Evolutionary conservation across 2,329 filamentous ascomycete genomes (phyloP).

Genomic region (Blastomyces parvus): DNA sequence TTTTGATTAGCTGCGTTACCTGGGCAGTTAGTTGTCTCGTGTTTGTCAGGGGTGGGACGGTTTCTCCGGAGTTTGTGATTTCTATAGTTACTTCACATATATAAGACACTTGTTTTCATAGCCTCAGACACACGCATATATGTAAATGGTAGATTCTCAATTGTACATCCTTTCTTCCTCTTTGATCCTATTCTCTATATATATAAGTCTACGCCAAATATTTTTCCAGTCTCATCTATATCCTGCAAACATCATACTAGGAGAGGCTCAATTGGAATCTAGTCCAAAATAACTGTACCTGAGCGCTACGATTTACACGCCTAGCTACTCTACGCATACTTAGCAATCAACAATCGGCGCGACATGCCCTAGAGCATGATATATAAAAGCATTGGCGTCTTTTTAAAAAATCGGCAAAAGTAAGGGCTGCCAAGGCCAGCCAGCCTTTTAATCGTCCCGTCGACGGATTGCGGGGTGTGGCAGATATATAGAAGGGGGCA

Average conservation of each 20-base stretch:
- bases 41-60: neutral
- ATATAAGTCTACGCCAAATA: neutral
- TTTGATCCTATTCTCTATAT: too few species aligned
- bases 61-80: neutral
- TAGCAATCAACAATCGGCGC: neutral
- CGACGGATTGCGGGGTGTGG: neutral
- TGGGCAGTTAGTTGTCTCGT: neutral
- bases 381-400: neutral
- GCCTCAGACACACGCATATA: neutral
- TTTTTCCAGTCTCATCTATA: neutral
- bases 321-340: neutral
- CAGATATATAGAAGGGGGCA: neutral
- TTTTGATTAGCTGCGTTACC: neutral
- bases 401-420: neutral
- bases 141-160: neutral
- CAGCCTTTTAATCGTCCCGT: neutral
- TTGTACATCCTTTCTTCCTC: too few species aligned
- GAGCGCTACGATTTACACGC: neutral
- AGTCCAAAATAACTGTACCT: too few species aligned
- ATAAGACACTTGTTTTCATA: neutral
- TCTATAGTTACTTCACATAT: neutral
- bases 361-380: neutral
- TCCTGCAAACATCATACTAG: neutral
- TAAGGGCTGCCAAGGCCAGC: neutral
- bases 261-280: too few species aligned